Evolutionary conservation across 768 basidiomycete genomes (phyloP).

Genomic region (Lentinus tigrinus): DNA sequence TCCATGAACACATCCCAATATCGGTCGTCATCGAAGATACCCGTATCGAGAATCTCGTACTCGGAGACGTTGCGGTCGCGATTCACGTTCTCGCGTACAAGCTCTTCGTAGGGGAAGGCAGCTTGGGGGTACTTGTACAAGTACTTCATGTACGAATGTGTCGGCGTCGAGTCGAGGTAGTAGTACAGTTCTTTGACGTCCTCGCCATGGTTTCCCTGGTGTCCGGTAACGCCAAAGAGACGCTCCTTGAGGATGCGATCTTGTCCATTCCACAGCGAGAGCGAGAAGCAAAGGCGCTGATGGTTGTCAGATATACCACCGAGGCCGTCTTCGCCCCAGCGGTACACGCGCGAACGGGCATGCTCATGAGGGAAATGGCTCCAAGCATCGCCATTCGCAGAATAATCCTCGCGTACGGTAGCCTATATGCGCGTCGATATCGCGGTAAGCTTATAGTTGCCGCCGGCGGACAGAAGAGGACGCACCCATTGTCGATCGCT

Average conservation of each 20-base stretch:
- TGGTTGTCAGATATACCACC: conserved; percentile 98
- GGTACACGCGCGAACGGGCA: conserved; percentile 88
- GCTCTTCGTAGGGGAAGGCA: conserved; percentile 89
- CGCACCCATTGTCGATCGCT: conserved; percentile 96
- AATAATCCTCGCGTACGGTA: conserved; percentile 98
- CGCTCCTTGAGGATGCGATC: conserved; percentile 97
- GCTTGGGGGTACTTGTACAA: conserved; percentile 98
- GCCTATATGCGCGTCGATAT: conserved; percentile 52
- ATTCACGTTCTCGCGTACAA: conserved; percentile 81
- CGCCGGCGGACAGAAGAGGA: not conserved
- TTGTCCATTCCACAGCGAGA: conserved; percentile 92
- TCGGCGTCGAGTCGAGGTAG: conserved; percentile 97
- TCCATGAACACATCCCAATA: conserved; percentile 99
- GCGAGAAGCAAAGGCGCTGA: conserved; percentile 85
- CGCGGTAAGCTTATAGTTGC: not conserved
- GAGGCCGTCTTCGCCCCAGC: conserved; percentile 99
- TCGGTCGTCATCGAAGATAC: conserved; percentile 84
- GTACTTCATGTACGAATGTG: conserved; percentile 99
- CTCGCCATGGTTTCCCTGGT: conserved; percentile 98
- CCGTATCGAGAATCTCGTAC: conserved; percentile 92
- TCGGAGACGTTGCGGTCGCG: conserved; percentile 85
- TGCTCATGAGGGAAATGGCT: conserved; percentile 93
- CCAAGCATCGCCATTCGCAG: conserved; percentile 94
- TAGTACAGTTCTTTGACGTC: conserved; percentile 99
- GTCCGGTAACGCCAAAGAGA: conserved; percentile 92